Evolutionary conservation across 306 rosid species (phyloP).

Genomic region (Prunus mume): DNA sequence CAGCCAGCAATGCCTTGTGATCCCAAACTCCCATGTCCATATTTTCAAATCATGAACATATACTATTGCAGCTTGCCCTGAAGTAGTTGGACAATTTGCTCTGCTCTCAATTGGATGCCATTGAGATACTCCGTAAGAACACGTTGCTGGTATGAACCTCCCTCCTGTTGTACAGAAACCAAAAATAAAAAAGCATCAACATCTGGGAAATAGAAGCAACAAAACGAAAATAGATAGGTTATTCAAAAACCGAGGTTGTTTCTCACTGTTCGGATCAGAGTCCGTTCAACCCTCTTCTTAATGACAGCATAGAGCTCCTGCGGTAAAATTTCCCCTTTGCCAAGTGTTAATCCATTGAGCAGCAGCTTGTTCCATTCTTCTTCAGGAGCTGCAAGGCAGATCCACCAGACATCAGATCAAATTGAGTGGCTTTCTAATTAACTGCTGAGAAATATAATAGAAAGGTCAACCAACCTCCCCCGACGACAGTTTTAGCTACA

Average conservation of each 20-base stretch:
- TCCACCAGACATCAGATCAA: neutral
- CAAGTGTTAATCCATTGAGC: constrained; percentile 68
- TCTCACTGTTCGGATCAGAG: constrained; percentile 87
- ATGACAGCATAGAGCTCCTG: constrained; percentile 61
- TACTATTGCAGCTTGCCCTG: constrained; percentile 48
- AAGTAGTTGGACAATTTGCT: constrained; percentile 64
- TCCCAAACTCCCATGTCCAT: neutral
- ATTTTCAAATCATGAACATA: constrained; percentile 7
- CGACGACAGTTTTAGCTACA: too few species aligned
- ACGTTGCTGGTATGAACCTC: constrained; percentile 91
- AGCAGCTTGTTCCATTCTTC: constrained; percentile 80
- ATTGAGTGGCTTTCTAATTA: neutral
- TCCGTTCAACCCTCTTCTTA: constrained; percentile 85
- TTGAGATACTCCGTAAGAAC: constrained; percentile 74
- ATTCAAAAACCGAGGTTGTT: constrained; percentile 5
- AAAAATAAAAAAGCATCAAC: constrained; percentile 6
- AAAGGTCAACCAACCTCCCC: neutral
- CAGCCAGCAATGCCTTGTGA: constrained; percentile 3
- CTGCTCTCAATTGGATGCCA: constrained; percentile 73
- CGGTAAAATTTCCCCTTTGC: constrained; percentile 65
- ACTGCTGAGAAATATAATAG: neutral
- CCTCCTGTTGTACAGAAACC: constrained; percentile 53
- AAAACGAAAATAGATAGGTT: constrained; percentile 2
- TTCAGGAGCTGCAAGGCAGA: constrained; percentile 66
- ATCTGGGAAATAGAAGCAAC: constrained; percentile 15